A percentile compares a stretch with the other conserved stretches of the same genome.
Evolutionary conservation across 2,329 filamentous ascomycete genomes (phyloP).

Genomic region (Trichoderma sp.): DNA sequence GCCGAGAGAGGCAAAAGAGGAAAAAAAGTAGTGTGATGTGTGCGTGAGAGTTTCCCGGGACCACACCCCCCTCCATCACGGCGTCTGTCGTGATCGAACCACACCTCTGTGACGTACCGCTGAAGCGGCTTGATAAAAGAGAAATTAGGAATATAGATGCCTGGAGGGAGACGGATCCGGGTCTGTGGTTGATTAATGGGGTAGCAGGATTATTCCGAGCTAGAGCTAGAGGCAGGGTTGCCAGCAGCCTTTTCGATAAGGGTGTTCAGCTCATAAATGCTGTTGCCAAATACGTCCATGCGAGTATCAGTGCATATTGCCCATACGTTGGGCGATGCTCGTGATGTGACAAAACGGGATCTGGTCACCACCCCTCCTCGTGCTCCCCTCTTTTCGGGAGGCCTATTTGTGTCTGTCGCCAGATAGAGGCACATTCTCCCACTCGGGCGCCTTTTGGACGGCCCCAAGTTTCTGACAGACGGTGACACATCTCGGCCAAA

Average conservation of each 20-base stretch:
- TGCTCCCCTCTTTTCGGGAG: constrained; percentile 4
- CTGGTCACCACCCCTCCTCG: constrained; percentile 11
- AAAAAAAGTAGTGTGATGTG: background rate
- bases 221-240: constrained; percentile 12
- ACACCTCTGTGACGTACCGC: constrained; percentile 11
- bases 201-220: constrained; percentile 14
- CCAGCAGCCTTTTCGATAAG: constrained; percentile 6
- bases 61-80: constrained; percentile 6
- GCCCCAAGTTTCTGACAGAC: background rate
- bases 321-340: constrained; percentile 9
- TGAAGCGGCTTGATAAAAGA: background rate
- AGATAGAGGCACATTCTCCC: background rate
- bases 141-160: constrained; percentile 12
- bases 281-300: constrained; percentile 12
- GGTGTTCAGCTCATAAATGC: constrained; percentile 17
- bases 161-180: constrained; percentile 16
- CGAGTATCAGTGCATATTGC: constrained; percentile 10
- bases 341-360: constrained; percentile 19
- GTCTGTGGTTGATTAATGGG: constrained; percentile 2
- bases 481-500: background rate
- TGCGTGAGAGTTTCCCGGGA: constrained; percentile 1
- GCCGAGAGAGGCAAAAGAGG: background rate
- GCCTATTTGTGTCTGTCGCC: background rate
- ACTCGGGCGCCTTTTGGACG: background rate
- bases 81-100: background rate